Percentiles rank a stretch among this genome's conserved stretches.
Conservation (phyloP, 805 yeast species). For the Lachancea lanzarotensis region DNA sequence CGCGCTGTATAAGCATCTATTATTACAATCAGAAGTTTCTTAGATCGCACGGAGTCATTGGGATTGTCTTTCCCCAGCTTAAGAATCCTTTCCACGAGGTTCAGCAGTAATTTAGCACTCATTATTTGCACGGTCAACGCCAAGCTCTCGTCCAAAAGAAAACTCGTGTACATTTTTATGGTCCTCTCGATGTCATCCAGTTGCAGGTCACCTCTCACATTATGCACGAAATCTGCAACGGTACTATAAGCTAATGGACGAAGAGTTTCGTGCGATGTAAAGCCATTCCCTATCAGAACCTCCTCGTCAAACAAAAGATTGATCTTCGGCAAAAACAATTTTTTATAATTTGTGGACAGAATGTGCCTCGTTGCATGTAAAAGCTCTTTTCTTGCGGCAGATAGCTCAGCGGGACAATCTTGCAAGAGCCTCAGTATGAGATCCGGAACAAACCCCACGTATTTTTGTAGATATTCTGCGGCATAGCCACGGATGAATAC, state of each 20-base stretch:
- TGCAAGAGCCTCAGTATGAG: conserved; percentile 77
- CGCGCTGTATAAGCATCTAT: conserved; percentile 84
- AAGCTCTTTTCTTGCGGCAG: conserved; percentile 86
- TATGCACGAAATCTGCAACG: conserved; percentile 92
- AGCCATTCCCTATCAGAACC: conserved; percentile 85
- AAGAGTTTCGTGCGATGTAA: conserved; percentile 83
- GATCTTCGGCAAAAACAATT: conserved; percentile 76
- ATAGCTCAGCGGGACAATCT: conserved; percentile 91
- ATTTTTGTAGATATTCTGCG: conserved; percentile 49
- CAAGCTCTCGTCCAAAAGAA: conserved; percentile 72
- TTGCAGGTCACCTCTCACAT: conserved; percentile 75
- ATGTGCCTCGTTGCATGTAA: conserved; percentile 93
- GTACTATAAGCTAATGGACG: conserved; percentile 92
- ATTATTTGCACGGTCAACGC: conserved; percentile 90
- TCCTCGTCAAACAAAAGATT: conserved; percentile 80
- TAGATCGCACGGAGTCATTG: conserved; percentile 56
- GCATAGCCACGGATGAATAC: conserved; percentile 82
- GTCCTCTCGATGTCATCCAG: conserved; percentile 83
- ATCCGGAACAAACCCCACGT: conserved; percentile 70
- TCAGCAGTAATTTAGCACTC: conserved; percentile 87
- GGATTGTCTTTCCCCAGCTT: conserved; percentile 57
- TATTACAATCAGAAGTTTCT: conserved; percentile 74
- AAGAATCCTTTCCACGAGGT: conserved; percentile 82
- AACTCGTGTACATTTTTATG: conserved; percentile 71
- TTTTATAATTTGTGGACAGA: conserved; percentile 80